These are phyloP conservation scores for Heteromeles arbutifolia DNA, from an alignment of 306 rosid species.

Conservation along the genomic window DNA sequence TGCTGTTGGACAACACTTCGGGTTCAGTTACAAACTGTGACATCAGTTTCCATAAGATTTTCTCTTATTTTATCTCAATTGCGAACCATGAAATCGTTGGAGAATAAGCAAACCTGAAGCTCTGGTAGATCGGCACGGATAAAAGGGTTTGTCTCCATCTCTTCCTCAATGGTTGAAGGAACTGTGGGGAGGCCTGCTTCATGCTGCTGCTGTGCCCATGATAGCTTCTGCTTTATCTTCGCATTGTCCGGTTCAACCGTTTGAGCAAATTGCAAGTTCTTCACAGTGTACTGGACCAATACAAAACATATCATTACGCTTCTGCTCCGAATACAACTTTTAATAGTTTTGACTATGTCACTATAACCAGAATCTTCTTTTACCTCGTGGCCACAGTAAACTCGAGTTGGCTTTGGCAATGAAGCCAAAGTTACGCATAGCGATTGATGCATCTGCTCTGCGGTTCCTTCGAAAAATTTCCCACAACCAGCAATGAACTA, in stretches of 20 bases:
- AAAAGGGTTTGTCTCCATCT: slow-evolving; percentile 72
- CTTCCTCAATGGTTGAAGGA: slow-evolving; percentile 79
- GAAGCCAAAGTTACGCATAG: slow-evolving; percentile 66
- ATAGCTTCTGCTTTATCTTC: slow-evolving; percentile 48
- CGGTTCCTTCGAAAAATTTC: slow-evolving; percentile 88
- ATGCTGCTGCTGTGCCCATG: slow-evolving; percentile 68
- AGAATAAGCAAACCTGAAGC: slow-evolving; percentile 54
- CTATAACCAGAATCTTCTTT: not conserved
- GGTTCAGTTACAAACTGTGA: not conserved
- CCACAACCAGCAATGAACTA: slow-evolving; percentile 91
- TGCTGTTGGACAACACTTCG: not conserved
- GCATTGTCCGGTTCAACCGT: slow-evolving; percentile 48
- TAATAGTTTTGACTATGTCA: not conserved
- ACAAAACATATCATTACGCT: not conserved
- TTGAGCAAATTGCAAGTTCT: slow-evolving; percentile 57
- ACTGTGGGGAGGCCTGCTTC: slow-evolving; percentile 56
- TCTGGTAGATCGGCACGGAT: slow-evolving; percentile 68
- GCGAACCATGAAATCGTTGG: not conserved
- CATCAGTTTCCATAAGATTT: not conserved
- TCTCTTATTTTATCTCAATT: not conserved
- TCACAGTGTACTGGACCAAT: slow-evolving; percentile 44
- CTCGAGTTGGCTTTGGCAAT: slow-evolving; percentile 72
- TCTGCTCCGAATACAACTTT: no score
- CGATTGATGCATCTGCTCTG: slow-evolving; percentile 91
- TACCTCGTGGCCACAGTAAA: slow-evolving; percentile 97